phyloP scores from a whole-genome alignment of 106 monocot genomes.

The Cymbidium sinense region DNA sequence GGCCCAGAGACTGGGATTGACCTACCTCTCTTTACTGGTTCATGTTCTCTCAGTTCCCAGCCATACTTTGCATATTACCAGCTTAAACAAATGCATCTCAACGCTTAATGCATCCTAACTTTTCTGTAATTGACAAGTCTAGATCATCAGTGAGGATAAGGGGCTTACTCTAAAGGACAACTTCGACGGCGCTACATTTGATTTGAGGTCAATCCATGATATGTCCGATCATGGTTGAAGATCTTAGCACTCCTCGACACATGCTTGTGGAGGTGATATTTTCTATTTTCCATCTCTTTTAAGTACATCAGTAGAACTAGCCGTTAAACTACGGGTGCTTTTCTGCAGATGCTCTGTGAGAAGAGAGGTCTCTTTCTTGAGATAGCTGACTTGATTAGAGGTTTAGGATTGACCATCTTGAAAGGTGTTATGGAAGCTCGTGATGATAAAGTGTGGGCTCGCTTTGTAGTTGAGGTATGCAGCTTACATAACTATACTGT shows the following conservation, averaged over 20 bases:
- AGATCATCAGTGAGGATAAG: conserved; percentile 50
- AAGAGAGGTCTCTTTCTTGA: conserved; percentile 87
- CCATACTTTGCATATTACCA: too few species aligned
- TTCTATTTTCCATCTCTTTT: background rate
- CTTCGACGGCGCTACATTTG: conserved; percentile 72
- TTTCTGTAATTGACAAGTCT: background rate
- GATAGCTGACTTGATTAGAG: conserved; percentile 86
- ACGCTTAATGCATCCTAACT: background rate
- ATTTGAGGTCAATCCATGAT: conserved; percentile 68
- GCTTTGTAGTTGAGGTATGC: conserved; percentile 87
- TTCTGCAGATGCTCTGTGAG: conserved; percentile 84
- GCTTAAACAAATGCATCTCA: background rate
- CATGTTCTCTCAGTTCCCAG: too few species aligned
- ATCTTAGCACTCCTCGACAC: conserved; percentile 79
- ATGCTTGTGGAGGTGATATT: conserved; percentile 83
- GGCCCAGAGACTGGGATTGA: too few species aligned
- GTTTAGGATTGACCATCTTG: conserved; percentile 87
- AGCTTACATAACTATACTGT: background rate
- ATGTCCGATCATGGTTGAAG: conserved; percentile 92
- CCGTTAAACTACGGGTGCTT: background rate
- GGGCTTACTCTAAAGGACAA: conserved; percentile 58
- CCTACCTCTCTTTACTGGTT: too few species aligned
- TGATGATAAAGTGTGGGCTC: conserved; percentile 82
- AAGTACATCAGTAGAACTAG: background rate
- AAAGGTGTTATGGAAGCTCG: conserved; percentile 91